phyloP scores from a whole-genome alignment of 352 stramenopile genomes.

The Globisporangium alternatum region DNA sequence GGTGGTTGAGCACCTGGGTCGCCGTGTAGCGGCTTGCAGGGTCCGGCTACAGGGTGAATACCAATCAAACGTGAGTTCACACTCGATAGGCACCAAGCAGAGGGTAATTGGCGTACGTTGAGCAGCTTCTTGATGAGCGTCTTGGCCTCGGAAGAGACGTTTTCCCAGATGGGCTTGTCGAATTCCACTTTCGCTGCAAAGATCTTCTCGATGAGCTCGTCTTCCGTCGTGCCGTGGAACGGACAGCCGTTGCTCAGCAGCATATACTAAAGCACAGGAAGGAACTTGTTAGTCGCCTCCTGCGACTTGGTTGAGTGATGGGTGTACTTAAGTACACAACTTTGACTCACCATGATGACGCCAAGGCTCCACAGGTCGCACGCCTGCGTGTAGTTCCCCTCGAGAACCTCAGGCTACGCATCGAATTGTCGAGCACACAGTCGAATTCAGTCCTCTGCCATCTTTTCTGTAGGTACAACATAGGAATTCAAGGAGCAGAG shows the following conservation, averaged over 20 bases:
- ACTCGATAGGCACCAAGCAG: not conserved
- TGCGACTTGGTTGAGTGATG: not conserved
- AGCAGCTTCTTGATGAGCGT: slow-evolving; percentile 71
- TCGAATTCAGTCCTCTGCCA: not conserved
- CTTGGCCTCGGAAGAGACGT: slow-evolving; percentile 62
- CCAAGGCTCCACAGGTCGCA: slow-evolving; percentile 85
- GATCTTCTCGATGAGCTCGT: slow-evolving; percentile 74
- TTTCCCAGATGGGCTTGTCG: slow-evolving; percentile 45
- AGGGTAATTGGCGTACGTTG: slow-evolving; percentile 27
- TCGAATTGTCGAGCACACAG: not conserved
- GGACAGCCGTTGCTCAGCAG: slow-evolving; percentile 74
- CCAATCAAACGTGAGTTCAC: not conserved
- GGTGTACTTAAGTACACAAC: not conserved
- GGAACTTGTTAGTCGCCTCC: not conserved
- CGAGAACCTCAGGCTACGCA: slow-evolving; percentile 53
- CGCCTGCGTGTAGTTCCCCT: slow-evolving; percentile 68
- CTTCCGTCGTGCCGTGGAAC: slow-evolving; percentile 65
- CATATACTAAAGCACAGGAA: slow-evolving; percentile 54
- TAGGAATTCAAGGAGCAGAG: not conserved
- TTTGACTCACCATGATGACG: slow-evolving; percentile 65
- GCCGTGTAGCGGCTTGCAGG: slow-evolving; percentile 52
- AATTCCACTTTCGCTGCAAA: slow-evolving; percentile 64
- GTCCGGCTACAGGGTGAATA: slow-evolving; percentile 30
- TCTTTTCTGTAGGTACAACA: not conserved
- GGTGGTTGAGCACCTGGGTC: slow-evolving; percentile 57